Evolutionary conservation across 495 filamentous ascomycete genomes (phyloP).

Genomic region (Penicillium silybi): DNA sequence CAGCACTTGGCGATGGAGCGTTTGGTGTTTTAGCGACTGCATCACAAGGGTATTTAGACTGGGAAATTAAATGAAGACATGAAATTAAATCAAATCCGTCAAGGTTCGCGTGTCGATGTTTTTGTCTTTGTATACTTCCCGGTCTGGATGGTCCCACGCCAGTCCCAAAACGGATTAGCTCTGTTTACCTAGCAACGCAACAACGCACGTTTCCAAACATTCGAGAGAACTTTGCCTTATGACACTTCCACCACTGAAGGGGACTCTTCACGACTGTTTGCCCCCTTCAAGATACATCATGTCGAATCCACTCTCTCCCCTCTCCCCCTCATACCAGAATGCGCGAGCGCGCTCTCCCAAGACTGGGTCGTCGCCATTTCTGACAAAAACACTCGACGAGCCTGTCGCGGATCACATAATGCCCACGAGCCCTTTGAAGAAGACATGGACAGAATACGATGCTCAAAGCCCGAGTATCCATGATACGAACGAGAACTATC

Average conservation of each 20-base stretch:
- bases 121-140: not conserved
- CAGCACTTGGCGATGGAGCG: not conserved
- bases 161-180: slow-evolving; percentile 30
- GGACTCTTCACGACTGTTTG: not conserved
- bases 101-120: slow-evolving; percentile 6
- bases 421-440: slow-evolving; percentile 33
- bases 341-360: slow-evolving; percentile 32
- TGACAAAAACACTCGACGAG: slow-evolving; percentile 25
- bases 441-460: slow-evolving; percentile 17
- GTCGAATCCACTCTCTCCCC: slow-evolving; percentile 44
- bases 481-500: slow-evolving; percentile 9
- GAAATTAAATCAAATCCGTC: not conserved
- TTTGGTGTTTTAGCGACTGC: slow-evolving; percentile 1
- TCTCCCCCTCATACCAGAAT: slow-evolving; percentile 44
- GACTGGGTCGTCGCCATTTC: slow-evolving; percentile 24
- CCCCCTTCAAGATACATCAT: slow-evolving; percentile 19
- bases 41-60: not conserved
- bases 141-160: not conserved
- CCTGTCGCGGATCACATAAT: slow-evolving; percentile 31
- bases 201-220: slow-evolving; percentile 25
- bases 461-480: slow-evolving; percentile 6
- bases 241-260: not conserved
- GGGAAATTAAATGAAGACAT: not conserved
- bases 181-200: slow-evolving; percentile 44
- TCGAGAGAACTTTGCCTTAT: not conserved